phyloP scores from a whole-genome alignment of 2,329 filamentous ascomycete genomes.

The Penicillium sp. region DNA sequence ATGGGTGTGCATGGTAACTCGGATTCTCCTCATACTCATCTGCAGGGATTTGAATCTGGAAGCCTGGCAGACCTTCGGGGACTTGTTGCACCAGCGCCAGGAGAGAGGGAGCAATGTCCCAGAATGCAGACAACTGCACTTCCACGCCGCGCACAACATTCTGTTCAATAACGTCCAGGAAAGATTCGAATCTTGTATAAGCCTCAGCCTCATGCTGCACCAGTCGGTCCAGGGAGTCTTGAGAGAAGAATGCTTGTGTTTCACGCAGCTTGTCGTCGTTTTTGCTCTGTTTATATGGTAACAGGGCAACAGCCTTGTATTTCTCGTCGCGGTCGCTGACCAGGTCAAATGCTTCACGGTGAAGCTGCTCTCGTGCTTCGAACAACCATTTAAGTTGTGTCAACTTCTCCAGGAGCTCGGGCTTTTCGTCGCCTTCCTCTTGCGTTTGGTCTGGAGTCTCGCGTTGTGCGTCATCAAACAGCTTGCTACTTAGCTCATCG shows the following conservation, averaged over 20 bases:
- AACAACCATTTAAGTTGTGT: constrained; percentile 97
- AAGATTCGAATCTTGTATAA: constrained; percentile 69
- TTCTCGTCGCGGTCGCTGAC: constrained; percentile 80
- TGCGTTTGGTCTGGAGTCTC: constrained; percentile 78
- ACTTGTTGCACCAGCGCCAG: constrained; percentile 76
- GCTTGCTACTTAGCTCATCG: constrained; percentile 64
- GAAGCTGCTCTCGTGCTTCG: constrained; percentile 82
- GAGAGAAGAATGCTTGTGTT: constrained; percentile 76
- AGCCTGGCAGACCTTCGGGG: constrained; percentile 55
- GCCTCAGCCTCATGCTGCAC: constrained; percentile 68
- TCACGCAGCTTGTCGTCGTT: constrained; percentile 76
- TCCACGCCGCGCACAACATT: constrained; percentile 87
- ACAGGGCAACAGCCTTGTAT: constrained; percentile 78
- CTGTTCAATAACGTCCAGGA: constrained; percentile 74
- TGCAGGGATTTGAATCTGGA: constrained; percentile 72
- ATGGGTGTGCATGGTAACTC: constrained; percentile 71
- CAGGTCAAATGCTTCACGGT: constrained; percentile 81
- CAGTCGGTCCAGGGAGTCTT: constrained; percentile 71
- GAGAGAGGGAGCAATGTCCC: constrained; percentile 90
- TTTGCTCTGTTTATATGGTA: constrained; percentile 70
- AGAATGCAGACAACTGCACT: constrained; percentile 88
- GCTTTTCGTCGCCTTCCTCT: constrained; percentile 92
- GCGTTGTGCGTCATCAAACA: constrained; percentile 68
- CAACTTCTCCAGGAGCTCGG: constrained; percentile 88
- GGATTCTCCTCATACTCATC: constrained; percentile 82